Evolutionary conservation across 139 green algal genomes (phyloP).

Genomic region (Chlamydomonas urium): DNA sequence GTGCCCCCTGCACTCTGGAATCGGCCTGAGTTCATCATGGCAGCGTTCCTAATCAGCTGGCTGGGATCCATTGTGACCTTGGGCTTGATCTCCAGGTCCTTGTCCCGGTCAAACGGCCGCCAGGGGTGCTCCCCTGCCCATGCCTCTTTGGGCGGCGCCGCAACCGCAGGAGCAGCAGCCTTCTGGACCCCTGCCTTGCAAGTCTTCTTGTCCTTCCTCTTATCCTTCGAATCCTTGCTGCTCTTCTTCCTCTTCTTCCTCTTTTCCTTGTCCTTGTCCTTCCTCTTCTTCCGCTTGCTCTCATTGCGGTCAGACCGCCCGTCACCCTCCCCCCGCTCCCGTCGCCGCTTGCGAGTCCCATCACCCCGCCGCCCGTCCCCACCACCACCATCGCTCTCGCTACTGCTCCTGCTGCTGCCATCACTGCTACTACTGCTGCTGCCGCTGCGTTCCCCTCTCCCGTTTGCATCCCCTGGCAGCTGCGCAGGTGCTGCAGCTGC

Average conservation of each 20-base stretch:
- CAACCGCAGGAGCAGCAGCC: not conserved
- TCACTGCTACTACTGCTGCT: slow-evolving; percentile 1
- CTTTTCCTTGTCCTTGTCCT: slow-evolving; percentile 44
- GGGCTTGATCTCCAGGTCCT: slow-evolving; percentile 49
- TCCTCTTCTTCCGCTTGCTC: slow-evolving; percentile 19
- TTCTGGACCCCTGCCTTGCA: not conserved
- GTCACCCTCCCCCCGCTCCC: slow-evolving; percentile 15
- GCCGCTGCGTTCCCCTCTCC: slow-evolving; percentile 11
- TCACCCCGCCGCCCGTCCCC: not conserved
- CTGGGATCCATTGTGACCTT: slow-evolving; percentile 30
- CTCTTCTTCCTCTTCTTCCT: slow-evolving; percentile 29
- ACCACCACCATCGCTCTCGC: not conserved
- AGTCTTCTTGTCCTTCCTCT: not conserved
- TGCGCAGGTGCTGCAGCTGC: not conserved
- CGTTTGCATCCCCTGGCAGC: not conserved
- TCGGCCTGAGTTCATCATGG: slow-evolving; percentile 37
- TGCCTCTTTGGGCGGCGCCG: not conserved
- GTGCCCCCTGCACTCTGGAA: slow-evolving; percentile 12
- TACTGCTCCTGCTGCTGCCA: slow-evolving; percentile 14
- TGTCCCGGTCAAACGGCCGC: slow-evolving; percentile 76
- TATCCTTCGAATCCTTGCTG: slow-evolving; percentile 12
- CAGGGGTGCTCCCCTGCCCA: slow-evolving; percentile 45
- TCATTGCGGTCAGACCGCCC: too few species aligned
- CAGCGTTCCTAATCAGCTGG: slow-evolving; percentile 48
- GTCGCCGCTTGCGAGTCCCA: slow-evolving; percentile 3